Percentiles rank a stretch among this genome's conserved stretches.
Evolutionary conservation across 768 basidiomycete species (phyloP).

Genomic region (Scleroderma bovista): DNA sequence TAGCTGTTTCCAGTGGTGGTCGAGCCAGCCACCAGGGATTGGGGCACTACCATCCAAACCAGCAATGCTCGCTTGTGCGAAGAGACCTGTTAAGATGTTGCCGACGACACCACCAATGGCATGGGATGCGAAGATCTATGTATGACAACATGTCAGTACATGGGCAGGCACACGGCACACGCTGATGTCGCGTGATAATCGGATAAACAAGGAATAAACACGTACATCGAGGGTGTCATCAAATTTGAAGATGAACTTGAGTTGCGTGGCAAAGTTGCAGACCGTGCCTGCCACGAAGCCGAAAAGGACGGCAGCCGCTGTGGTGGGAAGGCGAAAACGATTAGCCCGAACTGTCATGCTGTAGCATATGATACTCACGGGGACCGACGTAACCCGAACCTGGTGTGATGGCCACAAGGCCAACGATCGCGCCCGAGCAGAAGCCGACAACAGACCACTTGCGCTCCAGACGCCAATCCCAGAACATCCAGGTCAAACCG

Average conservation of each 20-base stretch:
- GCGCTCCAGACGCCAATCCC: slow-evolving; percentile 89
- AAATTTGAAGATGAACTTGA: slow-evolving; percentile 76
- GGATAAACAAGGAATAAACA: background rate
- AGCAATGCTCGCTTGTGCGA: slow-evolving; percentile 78
- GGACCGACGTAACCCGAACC: slow-evolving; percentile 77
- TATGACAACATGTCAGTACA: background rate
- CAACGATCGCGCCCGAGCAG: slow-evolving; percentile 91
- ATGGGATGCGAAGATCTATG: slow-evolving; percentile 84
- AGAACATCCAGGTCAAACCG: slow-evolving; percentile 89
- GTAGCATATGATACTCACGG: slow-evolving; percentile 38
- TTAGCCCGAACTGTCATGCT: background rate
- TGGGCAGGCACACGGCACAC: background rate
- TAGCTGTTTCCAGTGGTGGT: slow-evolving; percentile 76
- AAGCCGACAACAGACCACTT: slow-evolving; percentile 95
- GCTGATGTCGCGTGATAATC: background rate
- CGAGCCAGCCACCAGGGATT: slow-evolving; percentile 83
- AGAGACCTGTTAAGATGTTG: slow-evolving; percentile 82
- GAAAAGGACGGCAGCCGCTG: slow-evolving; percentile 78
- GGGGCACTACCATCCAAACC: slow-evolving; percentile 65
- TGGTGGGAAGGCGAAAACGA: too few relatives aligned
- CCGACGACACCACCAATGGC: slow-evolving; percentile 74
- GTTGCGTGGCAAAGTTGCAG: slow-evolving; percentile 94
- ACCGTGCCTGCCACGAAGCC: slow-evolving; percentile 78
- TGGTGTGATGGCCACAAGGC: slow-evolving; percentile 88
- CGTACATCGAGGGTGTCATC: slow-evolving; percentile 80